Percentiles rank a stretch among this genome's conserved stretches.
phyloP scores from a whole-genome alignment of 139 green algal species.

The Astrephomene gubernaculifera region DNA sequence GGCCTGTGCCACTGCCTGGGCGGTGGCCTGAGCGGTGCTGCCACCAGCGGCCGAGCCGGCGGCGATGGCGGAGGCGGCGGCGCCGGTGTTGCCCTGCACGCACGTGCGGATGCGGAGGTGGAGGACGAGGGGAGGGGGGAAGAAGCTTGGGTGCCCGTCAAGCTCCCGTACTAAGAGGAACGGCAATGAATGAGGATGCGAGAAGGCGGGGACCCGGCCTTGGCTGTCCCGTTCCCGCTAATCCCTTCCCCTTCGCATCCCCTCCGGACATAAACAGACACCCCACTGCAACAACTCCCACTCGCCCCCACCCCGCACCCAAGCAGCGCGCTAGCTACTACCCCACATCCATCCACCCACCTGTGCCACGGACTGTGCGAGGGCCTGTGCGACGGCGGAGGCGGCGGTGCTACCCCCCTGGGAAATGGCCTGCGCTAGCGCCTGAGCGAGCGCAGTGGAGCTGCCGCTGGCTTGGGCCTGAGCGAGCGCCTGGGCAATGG shows the following conservation, averaged over 20 bases:
- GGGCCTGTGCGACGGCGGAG: constrained; percentile 5
- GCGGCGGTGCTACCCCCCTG: neutral
- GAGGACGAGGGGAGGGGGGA: neutral
- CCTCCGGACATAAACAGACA: too few relatives aligned
- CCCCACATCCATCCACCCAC: too few relatives aligned
- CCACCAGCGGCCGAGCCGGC: constrained; percentile 2
- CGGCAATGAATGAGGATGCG: too few relatives aligned
- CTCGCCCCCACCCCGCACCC: too few relatives aligned
- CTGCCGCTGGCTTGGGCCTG: constrained; percentile 1
- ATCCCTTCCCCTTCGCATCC: too few relatives aligned
- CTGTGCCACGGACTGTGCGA: constrained; percentile 13
- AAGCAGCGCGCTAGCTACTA: too few relatives aligned
- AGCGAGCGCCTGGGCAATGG: constrained; percentile 35
- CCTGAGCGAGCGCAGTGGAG: neutral
- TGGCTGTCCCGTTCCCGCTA: too few relatives aligned
- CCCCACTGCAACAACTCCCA: too few relatives aligned
- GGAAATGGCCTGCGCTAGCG: constrained; percentile 27
- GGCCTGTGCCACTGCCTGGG: constrained; percentile 29
- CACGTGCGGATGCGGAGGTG: neutral
- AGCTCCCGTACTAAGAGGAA: neutral
- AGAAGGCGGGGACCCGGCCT: too few relatives aligned
- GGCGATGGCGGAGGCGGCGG: constrained; percentile 9
- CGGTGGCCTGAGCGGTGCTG: constrained; percentile 1
- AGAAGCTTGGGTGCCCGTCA: neutral
- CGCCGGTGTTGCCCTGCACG: constrained; percentile 14